These are phyloP conservation scores for Penicillium frequentans DNA, from an alignment of 2,329 filamentous ascomycete genomes.

Conservation along the genomic window DNA sequence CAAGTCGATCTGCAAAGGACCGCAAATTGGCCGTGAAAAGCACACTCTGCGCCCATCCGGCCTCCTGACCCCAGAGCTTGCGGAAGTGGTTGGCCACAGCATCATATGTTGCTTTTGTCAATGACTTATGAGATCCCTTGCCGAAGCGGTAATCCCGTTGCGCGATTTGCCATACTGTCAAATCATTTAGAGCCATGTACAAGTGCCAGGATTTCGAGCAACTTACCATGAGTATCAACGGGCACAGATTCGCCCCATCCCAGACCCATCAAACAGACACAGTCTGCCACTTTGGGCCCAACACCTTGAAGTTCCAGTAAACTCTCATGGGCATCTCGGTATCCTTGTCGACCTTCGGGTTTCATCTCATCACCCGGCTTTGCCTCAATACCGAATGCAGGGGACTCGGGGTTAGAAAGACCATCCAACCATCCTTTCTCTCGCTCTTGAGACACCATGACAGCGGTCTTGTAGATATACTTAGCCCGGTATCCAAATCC, in stretches of 20 bases:
- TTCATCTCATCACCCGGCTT: conserved; percentile 49
- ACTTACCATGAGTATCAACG: conserved; percentile 80
- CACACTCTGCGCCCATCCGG: conserved; percentile 96
- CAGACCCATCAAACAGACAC: conserved; percentile 92
- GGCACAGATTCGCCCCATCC: conserved; percentile 95
- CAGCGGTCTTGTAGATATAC: conserved; percentile 85
- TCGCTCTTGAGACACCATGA: conserved; percentile 66
- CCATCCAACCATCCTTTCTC: conserved; percentile 73
- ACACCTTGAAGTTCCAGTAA: conserved; percentile 81
- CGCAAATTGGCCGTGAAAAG: conserved; percentile 91
- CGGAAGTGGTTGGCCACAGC: conserved; percentile 89
- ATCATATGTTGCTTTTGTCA: conserved; percentile 87
- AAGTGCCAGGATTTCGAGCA: not conserved
- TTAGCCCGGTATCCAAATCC: conserved; percentile 95
- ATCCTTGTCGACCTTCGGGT: conserved; percentile 61
- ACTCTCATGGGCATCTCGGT: conserved; percentile 75
- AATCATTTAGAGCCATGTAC: conserved; percentile 5
- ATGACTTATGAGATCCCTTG: conserved; percentile 75
- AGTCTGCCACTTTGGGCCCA: conserved; percentile 95
- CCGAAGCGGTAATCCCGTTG: conserved; percentile 94
- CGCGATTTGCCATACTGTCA: conserved; percentile 88
- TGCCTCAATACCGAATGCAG: conserved; percentile 54
- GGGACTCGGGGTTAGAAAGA: conserved; percentile 74
- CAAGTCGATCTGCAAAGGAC: conserved; percentile 72
- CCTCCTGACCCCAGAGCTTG: conserved; percentile 84